Evolutionary conservation across 805 yeast species (phyloP).

Genomic region (Metschnikowia picachoensis): DNA sequence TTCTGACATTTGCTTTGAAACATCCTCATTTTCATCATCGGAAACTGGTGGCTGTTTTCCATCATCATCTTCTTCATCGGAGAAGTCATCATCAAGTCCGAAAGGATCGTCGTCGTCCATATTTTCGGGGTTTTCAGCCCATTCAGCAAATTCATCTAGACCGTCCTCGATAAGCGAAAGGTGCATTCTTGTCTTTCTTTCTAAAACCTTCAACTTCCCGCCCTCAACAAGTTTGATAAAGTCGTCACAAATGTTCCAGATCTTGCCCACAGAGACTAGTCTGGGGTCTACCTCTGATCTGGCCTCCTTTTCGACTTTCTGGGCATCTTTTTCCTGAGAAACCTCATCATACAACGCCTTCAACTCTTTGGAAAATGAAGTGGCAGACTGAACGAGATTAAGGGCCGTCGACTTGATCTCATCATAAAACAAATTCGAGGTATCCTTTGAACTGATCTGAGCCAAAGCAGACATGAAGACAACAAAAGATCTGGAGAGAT

Average conservation of each 20-base stretch:
- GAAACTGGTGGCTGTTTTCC: conserved; percentile 17
- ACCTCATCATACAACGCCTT: conserved; percentile 13
- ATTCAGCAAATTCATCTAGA: conserved; percentile 61
- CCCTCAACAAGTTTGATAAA: conserved; percentile 38
- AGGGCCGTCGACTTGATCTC: conserved; percentile 26
- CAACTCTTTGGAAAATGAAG: conserved; percentile 27
- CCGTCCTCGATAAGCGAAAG: conserved; percentile 55
- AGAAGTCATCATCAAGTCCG: conserved; percentile 32
- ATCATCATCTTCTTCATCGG: conserved; percentile 34
- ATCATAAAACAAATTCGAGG: conserved; percentile 38
- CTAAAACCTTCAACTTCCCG: conserved; percentile 55
- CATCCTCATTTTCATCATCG: conserved; percentile 21
- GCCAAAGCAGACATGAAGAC: conserved; percentile 41
- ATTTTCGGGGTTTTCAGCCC: conserved; percentile 59
- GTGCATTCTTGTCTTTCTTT: conserved; percentile 41
- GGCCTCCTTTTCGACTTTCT: conserved; percentile 13
- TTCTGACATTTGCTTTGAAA: conserved; percentile 5
- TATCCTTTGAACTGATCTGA: conserved; percentile 24
- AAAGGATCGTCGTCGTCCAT: conserved; percentile 50
- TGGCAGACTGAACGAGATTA: conserved; percentile 18
- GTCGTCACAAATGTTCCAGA: conserved; percentile 66
- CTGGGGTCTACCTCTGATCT: conserved; percentile 34
- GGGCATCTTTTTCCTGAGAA: neutral
- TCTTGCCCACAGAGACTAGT: conserved; percentile 57
- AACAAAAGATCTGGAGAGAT: conserved; percentile 42